A percentile compares a stretch with the other conserved stretches of the same genome.
These are phyloP conservation scores for Solanum hybrid DNA, from an alignment of 305 asterid species.

Conservation along the genomic window DNA sequence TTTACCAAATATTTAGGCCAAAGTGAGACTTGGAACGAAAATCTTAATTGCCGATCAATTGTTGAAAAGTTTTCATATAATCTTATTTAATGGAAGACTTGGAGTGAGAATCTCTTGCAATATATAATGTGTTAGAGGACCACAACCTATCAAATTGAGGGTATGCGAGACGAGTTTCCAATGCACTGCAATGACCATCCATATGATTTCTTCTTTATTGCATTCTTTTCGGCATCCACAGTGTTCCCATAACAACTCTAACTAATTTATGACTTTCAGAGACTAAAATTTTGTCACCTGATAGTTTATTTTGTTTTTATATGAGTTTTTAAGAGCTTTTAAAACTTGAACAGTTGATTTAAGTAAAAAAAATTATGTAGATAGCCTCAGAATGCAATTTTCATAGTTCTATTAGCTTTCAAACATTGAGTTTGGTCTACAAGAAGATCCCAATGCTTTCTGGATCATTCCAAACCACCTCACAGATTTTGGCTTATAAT, in stretches of 20 bases:
- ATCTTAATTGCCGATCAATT: no score
- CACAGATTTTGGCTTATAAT: no score
- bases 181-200: neutral
- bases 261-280: neutral
- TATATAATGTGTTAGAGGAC: neutral
- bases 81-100: neutral
- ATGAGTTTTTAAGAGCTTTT: neutral
- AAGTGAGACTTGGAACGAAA: neutral
- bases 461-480: no score
- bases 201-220: neutral
- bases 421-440: neutral
- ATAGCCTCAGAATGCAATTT: neutral
- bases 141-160: neutral
- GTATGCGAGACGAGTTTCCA: neutral
- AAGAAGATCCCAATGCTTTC: neutral
- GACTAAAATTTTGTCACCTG: neutral
- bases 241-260: neutral
- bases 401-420: neutral
- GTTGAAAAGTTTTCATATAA: neutral
- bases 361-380: neutral
- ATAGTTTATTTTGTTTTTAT: no score
- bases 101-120: neutral
- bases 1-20: neutral
- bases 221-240: neutral
- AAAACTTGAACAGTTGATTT: no score